Conservation (phyloP, 305 asterid genomes). For the Solanum hybrid region DNA sequence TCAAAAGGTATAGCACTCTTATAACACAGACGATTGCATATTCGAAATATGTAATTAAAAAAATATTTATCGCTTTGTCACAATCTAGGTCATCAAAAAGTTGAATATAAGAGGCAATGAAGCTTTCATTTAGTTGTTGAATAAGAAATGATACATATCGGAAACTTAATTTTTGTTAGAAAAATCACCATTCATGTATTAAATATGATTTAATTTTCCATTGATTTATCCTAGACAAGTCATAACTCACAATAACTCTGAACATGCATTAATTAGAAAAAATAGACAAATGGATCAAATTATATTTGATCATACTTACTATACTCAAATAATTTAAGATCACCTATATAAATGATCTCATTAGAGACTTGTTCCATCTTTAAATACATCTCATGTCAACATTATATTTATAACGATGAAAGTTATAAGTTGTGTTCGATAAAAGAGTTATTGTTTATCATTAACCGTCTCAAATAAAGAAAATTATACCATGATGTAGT, state of each 20-base stretch:
- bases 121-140: not conserved
- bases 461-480: not conserved
- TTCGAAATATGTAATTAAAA: not conserved
- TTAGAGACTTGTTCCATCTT: not conserved
- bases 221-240: not conserved
- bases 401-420: not conserved
- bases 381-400: not conserved
- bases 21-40: rapidly evolving
- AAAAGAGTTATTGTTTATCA: not conserved
- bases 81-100: not conserved
- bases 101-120: not conserved
- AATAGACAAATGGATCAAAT: not conserved
- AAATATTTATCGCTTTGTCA: rapidly evolving
- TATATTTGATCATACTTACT: too few species aligned
- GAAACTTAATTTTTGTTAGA: not conserved
- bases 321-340: not conserved
- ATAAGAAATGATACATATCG: not conserved
- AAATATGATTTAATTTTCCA: not conserved
- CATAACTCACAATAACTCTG: not conserved
- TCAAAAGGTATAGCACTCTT: rapidly evolving
- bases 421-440: not conserved
- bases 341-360: not conserved
- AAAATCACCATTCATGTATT: not conserved
- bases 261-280: not conserved
- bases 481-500: not conserved